phyloP scores from a whole-genome alignment of 176 grass and related monocot species.

The Oryza meridionalis region DNA sequence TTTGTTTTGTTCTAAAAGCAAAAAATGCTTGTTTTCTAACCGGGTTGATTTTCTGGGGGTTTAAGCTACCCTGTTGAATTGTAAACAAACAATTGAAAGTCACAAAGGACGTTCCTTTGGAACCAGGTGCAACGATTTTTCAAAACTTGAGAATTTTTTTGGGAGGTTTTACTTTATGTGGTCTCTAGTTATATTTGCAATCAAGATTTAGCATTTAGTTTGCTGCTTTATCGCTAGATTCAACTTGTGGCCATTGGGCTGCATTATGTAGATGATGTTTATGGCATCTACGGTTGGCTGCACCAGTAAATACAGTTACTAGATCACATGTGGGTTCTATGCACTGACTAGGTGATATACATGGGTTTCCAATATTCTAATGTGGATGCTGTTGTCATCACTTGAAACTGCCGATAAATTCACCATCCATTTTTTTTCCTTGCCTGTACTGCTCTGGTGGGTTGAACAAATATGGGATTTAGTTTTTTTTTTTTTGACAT shows the following conservation, averaged over 20 bases:
- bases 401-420: background rate
- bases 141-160: background rate
- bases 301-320: background rate
- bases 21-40: no score
- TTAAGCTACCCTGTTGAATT: no score
- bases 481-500: no score
- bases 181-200: background rate
- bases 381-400: background rate
- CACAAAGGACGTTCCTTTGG: no score
- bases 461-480: no score
- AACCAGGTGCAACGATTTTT: no score
- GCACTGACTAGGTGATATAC: no score
- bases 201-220: slow-evolving; percentile 23
- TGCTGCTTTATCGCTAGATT: background rate
- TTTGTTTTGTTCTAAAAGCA: background rate
- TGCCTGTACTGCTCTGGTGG: background rate
- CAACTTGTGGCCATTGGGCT: slow-evolving; percentile 11
- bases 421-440: slow-evolving; percentile 22
- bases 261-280: background rate
- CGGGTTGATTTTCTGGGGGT: no score
- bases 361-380: background rate
- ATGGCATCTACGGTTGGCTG: background rate
- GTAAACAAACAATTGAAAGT: no score
- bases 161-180: background rate
- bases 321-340: background rate